Conservation (phyloP, 495 filamentous ascomycete genomes). For the Hypoxylon lienhwacheense region DNA sequence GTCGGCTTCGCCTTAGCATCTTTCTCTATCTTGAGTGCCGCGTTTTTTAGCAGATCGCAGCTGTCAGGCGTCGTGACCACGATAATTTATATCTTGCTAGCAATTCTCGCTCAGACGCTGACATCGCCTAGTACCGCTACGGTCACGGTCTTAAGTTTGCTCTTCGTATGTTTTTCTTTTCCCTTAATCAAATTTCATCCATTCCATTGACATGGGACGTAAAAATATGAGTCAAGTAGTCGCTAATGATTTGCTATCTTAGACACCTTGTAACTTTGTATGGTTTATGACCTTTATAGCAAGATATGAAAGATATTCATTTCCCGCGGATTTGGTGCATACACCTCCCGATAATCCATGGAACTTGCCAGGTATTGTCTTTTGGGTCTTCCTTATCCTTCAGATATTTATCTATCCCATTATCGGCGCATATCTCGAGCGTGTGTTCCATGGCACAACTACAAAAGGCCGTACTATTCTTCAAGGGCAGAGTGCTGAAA, state of each 20-base stretch:
- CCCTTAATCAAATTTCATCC: background rate
- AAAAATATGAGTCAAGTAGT: background rate
- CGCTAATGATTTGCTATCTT: background rate
- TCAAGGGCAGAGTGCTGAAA: constrained; percentile 38
- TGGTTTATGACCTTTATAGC: constrained; percentile 71
- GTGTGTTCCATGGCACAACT: constrained; percentile 71
- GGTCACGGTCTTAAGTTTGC: constrained; percentile 63
- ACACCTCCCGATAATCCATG: constrained; percentile 63
- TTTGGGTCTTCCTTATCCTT: constrained; percentile 69
- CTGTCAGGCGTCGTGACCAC: constrained; percentile 71
- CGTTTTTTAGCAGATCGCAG: constrained; percentile 78
- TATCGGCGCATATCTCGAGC: constrained; percentile 70
- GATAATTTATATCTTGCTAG: constrained; percentile 66
- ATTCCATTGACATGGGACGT: too few species aligned
- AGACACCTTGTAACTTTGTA: constrained; percentile 72
- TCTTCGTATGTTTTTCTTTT: constrained; percentile 53
- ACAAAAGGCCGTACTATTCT: constrained; percentile 61
- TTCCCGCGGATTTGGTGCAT: constrained; percentile 58
- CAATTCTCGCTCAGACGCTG: constrained; percentile 68
- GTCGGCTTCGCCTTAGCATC: constrained; percentile 65
- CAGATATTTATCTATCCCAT: constrained; percentile 75
- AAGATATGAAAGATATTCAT: constrained; percentile 61
- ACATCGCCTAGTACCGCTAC: constrained; percentile 57
- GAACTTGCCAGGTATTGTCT: constrained; percentile 62
- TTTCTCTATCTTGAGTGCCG: constrained; percentile 68